phyloP scores from a whole-genome alignment of 73 alveolate species.

The Paramecium pentaurelia region DNA sequence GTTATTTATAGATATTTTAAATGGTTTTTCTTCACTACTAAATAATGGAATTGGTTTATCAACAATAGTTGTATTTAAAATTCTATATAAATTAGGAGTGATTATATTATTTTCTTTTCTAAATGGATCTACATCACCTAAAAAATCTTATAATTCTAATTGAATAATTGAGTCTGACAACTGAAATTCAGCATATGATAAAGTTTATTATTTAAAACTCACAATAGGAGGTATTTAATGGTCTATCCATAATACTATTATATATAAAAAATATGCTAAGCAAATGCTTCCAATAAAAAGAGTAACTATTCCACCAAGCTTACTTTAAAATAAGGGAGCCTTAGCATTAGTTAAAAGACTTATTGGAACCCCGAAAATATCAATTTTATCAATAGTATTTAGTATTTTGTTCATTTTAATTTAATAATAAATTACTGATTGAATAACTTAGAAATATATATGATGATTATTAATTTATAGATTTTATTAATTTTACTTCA shows the following conservation, averaged over 20 bases:
- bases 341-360: background rate
- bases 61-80: background rate
- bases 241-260: background rate
- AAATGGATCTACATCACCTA: background rate
- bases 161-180: background rate
- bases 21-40: background rate
- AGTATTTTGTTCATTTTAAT: background rate
- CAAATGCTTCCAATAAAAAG: background rate
- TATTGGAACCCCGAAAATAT: background rate
- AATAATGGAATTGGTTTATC: background rate
- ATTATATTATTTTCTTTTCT: background rate
- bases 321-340: background rate
- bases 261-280: background rate
- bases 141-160: background rate
- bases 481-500: too few species aligned
- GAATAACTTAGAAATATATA: too few species aligned
- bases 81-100: background rate
- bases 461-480: too few species aligned
- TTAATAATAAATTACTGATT: too few species aligned
- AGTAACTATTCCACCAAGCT: background rate
- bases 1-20: background rate
- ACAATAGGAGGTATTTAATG: background rate
- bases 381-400: background rate
- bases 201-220: background rate
- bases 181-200: background rate